A percentile compares a stretch with the other conserved stretches of the same genome.
These are phyloP conservation scores for Boletellus emodensis DNA, from an alignment of 768 basidiomycete species.

Conservation along the genomic window DNA sequence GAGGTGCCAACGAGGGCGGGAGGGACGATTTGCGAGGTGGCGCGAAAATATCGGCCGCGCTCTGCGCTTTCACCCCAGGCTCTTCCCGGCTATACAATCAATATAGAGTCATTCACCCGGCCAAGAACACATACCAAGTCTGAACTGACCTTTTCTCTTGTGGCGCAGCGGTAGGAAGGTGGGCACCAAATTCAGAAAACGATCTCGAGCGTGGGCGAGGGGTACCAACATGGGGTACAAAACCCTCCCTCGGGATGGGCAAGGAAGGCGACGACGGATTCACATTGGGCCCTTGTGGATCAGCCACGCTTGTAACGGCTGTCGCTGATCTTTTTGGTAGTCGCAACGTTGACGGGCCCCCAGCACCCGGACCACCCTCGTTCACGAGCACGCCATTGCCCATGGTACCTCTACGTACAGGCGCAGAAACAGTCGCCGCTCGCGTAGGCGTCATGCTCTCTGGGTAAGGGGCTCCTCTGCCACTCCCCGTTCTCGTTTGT, in stretches of 20 bases:
- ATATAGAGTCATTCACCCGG: background rate
- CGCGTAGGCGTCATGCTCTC: slow-evolving; percentile 18
- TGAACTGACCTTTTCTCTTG: slow-evolving; percentile 18
- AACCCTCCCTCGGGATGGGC: slow-evolving; percentile 55
- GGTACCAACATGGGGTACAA: slow-evolving; percentile 52
- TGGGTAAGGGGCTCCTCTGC: background rate
- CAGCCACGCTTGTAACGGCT: background rate
- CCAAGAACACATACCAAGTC: background rate
- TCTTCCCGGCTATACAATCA: slow-evolving; percentile 21
- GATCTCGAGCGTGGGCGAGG: slow-evolving; percentile 61
- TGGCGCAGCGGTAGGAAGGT: background rate
- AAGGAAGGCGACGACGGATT: background rate
- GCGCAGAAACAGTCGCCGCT: slow-evolving; percentile 32
- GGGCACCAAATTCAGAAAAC: slow-evolving; percentile 66
- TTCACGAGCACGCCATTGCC: background rate
- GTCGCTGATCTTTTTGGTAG: slow-evolving; percentile 20
- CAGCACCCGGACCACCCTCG: background rate
- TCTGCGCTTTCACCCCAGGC: slow-evolving; percentile 9
- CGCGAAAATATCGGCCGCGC: background rate
- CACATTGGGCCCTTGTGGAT: background rate
- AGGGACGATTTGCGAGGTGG: slow-evolving; percentile 8
- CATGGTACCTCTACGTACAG: slow-evolving; percentile 19
- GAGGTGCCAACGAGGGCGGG: slow-evolving; percentile 22
- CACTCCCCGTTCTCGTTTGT: background rate
- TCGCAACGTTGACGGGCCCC: slow-evolving; percentile 2